Evolutionary conservation across 2,329 filamentous ascomycete species (phyloP).

Genomic region (Aspergillus japonicus): DNA sequence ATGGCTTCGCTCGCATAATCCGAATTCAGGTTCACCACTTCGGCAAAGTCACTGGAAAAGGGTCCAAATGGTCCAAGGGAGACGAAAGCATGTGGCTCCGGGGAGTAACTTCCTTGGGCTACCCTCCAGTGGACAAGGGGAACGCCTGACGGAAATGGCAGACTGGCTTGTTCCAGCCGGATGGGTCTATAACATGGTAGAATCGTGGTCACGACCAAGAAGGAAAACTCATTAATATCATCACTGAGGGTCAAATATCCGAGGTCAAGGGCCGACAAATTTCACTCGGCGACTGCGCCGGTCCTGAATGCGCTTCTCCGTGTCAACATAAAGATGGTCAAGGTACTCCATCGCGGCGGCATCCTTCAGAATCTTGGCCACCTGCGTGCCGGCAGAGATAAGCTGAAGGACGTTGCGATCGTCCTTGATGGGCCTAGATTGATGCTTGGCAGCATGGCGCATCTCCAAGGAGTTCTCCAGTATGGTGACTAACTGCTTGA

Average conservation of each 20-base stretch:
- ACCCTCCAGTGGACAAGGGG: neutral
- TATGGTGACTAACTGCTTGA: conserved; percentile 86
- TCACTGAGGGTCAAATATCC: conserved; percentile 2
- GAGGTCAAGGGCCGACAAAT: conserved; percentile 32
- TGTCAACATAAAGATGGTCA: conserved; percentile 77
- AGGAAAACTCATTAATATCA: conserved; percentile 14
- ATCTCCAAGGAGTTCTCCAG: conserved; percentile 86
- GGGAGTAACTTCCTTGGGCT: conserved; percentile 1
- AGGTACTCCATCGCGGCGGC: conserved; percentile 79
- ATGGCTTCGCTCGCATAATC: neutral
- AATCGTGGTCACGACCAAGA: conserved; percentile 9
- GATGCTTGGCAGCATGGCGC: conserved; percentile 80
- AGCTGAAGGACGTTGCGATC: conserved; percentile 85
- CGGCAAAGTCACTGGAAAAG: neutral
- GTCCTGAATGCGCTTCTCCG: conserved; percentile 75
- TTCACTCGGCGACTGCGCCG: conserved; percentile 47
- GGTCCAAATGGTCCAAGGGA: neutral
- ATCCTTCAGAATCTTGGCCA: conserved; percentile 84
- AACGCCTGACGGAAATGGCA: neutral
- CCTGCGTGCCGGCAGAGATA: conserved; percentile 82
- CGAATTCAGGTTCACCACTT: neutral
- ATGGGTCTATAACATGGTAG: neutral
- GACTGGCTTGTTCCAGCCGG: neutral
- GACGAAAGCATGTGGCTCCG: neutral
- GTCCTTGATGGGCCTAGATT: conserved; percentile 79